Evolutionary conservation across 1,284 basidiomycete genomes (phyloP).

Genomic region (Puccinia polysora): DNA sequence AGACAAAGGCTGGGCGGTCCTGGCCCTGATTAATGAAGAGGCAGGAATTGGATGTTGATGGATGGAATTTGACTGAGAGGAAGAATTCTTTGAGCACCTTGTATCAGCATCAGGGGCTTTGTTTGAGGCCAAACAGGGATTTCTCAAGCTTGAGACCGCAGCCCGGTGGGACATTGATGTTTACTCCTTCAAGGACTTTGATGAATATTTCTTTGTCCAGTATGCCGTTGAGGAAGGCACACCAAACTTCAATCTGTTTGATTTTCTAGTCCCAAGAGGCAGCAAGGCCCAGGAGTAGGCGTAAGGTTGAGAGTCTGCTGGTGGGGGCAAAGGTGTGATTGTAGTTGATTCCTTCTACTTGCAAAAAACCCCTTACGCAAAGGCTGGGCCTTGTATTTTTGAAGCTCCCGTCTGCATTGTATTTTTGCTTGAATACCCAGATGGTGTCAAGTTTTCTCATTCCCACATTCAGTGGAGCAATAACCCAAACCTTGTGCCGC

Average conservation of each 20-base stretch:
- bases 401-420: constrained; percentile 52
- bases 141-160: no score
- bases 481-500: not conserved
- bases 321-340: constrained; percentile 56
- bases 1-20: no score
- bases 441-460: constrained; percentile 47
- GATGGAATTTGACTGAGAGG: no score
- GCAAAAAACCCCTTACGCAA: constrained; percentile 56
- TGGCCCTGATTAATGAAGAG: no score
- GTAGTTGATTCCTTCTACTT: constrained; percentile 56
- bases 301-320: constrained; percentile 52
- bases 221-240: no score
- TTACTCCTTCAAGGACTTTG: no score
- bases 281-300: constrained; percentile 54
- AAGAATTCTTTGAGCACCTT: no score
- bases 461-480: not conserved
- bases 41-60: no score
- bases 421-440: constrained; percentile 56
- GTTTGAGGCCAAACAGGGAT: no score
- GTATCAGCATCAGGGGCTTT: no score
- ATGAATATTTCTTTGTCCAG: no score
- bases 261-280: constrained; percentile 52
- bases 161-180: no score
- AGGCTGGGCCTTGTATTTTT: constrained; percentile 54
- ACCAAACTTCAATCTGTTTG: constrained; percentile 55